Percentiles rank a stretch among this genome's conserved stretches.
Conservation (phyloP, 371 early-diverging fungal genomes). For the Mortierella polycephala region DNA sequence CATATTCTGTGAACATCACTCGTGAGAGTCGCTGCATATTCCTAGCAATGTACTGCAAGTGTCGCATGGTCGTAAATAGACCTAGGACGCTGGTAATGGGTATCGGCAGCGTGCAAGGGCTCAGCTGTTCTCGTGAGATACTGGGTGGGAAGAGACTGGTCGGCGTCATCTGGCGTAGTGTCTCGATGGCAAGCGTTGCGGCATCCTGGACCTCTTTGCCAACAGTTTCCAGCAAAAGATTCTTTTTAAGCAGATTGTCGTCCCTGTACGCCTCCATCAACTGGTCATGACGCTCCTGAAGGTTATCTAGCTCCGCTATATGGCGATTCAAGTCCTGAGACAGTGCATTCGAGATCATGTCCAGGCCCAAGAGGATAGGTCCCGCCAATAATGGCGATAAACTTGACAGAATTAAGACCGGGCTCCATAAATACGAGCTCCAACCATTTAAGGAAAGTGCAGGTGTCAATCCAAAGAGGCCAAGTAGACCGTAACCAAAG, state of each 20-base stretch:
- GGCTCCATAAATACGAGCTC: constrained; percentile 13
- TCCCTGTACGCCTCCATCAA: constrained; percentile 32
- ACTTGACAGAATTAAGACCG: constrained; percentile 20
- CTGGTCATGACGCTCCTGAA: constrained; percentile 33
- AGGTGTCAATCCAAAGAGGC: constrained; percentile 20
- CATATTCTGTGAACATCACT: constrained; percentile 53
- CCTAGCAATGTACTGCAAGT: constrained; percentile 49
- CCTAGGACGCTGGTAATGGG: constrained; percentile 51
- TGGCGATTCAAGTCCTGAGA: constrained; percentile 18
- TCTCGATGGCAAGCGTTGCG: constrained; percentile 61
- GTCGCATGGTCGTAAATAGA: constrained; percentile 50
- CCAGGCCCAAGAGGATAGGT: constrained; percentile 21
- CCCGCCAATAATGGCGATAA: constrained; percentile 33
- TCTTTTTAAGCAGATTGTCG: constrained; percentile 31
- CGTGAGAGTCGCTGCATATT: constrained; percentile 54
- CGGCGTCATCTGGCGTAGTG: constrained; percentile 61
- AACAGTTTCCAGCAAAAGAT: constrained; percentile 43
- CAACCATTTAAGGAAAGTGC: constrained; percentile 1
- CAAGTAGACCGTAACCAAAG: constrained; percentile 32
- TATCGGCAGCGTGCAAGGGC: constrained; percentile 51
- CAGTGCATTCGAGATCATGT: constrained; percentile 24
- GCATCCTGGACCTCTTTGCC: constrained; percentile 64
- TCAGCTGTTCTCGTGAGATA: constrained; percentile 44
- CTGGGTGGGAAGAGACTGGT: constrained; percentile 45
- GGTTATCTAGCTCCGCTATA: constrained; percentile 12